Evolutionary conservation across 1,284 basidiomycete genomes (phyloP).

Genomic region (Ganoderma sp.): DNA sequence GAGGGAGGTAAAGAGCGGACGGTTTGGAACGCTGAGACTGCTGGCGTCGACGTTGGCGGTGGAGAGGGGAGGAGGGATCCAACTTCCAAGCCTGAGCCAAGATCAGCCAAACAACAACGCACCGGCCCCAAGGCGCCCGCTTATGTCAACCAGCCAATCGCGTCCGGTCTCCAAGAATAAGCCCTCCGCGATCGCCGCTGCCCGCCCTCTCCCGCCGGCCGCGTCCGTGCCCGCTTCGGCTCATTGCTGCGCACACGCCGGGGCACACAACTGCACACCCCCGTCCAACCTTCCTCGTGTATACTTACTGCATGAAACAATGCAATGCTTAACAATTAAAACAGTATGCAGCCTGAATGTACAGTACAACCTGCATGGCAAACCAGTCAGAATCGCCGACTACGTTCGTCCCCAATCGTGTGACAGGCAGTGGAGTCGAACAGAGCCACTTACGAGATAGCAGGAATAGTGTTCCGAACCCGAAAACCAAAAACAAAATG

Average conservation of each 20-base stretch:
- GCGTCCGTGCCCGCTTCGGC: no score
- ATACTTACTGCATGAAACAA: neutral
- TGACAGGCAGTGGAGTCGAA: neutral
- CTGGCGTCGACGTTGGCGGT: constrained; percentile 17
- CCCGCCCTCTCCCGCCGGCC: neutral
- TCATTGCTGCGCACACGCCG: neutral
- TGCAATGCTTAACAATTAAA: neutral
- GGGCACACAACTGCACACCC: no score
- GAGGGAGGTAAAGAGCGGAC: constrained; percentile 29
- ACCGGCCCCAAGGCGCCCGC: constrained; percentile 20
- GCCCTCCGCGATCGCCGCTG: neutral
- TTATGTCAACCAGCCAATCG: constrained; percentile 23
- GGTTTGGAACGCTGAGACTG: constrained; percentile 9
- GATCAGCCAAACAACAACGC: constrained; percentile 2
- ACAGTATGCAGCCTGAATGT: neutral
- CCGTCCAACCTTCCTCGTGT: neutral
- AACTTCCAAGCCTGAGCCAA: no score
- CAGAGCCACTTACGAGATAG: constrained; percentile 8
- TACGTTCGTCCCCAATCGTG: neutral
- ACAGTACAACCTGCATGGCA: constrained; percentile 6
- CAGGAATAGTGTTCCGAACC: neutral
- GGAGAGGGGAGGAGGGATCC: constrained; percentile 15
- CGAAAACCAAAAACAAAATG: neutral
- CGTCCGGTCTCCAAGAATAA: constrained; percentile 18
- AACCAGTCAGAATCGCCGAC: constrained; percentile 9